Evolutionary conservation across 2,329 filamentous ascomycete genomes (phyloP), one percentile per base, ranked within the genome.

Genomic region (Calonectria naviculata): DNA sequence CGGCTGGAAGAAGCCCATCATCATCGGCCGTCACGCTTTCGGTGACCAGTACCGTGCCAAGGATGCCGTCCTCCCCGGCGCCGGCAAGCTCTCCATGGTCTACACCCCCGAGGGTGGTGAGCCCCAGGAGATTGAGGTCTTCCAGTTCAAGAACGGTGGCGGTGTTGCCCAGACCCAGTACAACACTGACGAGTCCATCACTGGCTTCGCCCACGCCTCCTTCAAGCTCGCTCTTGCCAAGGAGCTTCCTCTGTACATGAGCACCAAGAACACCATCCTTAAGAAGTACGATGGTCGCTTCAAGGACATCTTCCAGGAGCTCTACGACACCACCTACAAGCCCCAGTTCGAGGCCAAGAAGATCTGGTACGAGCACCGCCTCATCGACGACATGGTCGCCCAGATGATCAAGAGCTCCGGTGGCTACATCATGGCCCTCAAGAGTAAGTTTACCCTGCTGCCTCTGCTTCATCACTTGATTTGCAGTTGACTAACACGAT

Each of bases 371-470:
- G 97, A 99, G 92, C 97, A 99, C 88, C 94, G 97, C 81, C 89
- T 99, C 78, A 98, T 99, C 82, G 97, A 99, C 86, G 97, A 99
- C 87, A 98, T 99, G 97, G 97, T 99, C 75, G 97, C 97, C 61
- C 97, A 99, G 90, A 99, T 99, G 97, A 94, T 99, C 89, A 99
- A 99, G 94, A 97, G 94, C 86, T 91, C 93, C 80, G 97, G 97
- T 79, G 97, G 97, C 74, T 98, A 97, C 86, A 91, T 98, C 83
- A 98, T 98, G 89, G 97, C 97, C 73, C 91, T 98, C 84, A 99
- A 99, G 93, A 98, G 95, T 97, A 83, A 85, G 92, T 88, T 65
- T 44, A 65, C 38, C 49, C 24, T 36, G 17, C 12, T 34, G n/a
- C 26, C 38, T 41, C 28, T 28, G 21, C 52, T 36, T 52, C 60